These are phyloP conservation scores for Xylariaceae sp. DNA, from an alignment of 2,329 filamentous ascomycete species.

Conservation along the genomic window DNA sequence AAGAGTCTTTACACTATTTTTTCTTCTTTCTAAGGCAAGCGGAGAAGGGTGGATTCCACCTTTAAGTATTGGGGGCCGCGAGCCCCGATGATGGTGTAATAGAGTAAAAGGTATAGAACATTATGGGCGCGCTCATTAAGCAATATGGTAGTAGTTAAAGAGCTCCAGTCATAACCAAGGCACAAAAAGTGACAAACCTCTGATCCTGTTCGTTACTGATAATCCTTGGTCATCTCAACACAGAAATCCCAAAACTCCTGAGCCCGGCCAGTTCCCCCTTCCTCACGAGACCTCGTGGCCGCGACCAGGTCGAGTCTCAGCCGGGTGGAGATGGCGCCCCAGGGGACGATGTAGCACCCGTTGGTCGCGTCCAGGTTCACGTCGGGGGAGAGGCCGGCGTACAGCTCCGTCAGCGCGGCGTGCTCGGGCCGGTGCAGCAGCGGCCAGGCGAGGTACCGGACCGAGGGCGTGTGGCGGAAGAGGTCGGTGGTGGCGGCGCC, in stretches of 20 bases:
- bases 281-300: conserved; percentile 6
- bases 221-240: conserved; percentile 6
- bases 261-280: conserved; percentile 14
- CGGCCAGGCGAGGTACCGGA: conserved; percentile 14
- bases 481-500: conserved; percentile 18
- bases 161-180: background rate
- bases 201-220: conserved; percentile 1
- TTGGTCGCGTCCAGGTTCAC: conserved; percentile 5
- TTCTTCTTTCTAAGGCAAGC: no score
- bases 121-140: no score
- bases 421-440: conserved; percentile 14
- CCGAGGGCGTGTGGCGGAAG: conserved; percentile 17
- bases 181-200: background rate
- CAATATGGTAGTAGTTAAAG: no score
- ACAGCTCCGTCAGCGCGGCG: conserved; percentile 12
- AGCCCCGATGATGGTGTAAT: no score
- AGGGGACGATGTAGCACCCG: conserved; percentile 14
- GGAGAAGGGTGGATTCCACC: no score
- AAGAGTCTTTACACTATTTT: no score
- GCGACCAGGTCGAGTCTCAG: conserved; percentile 11
- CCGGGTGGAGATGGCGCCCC: conserved; percentile 6
- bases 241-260: conserved; percentile 16
- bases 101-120: no score
- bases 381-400: conserved; percentile 9
- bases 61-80: no score